Percentiles rank a stretch among this genome's conserved stretches.
Conservation (phyloP, 2,329 filamentous ascomycete species). For the Aphanoascus verrucosus region DNA sequence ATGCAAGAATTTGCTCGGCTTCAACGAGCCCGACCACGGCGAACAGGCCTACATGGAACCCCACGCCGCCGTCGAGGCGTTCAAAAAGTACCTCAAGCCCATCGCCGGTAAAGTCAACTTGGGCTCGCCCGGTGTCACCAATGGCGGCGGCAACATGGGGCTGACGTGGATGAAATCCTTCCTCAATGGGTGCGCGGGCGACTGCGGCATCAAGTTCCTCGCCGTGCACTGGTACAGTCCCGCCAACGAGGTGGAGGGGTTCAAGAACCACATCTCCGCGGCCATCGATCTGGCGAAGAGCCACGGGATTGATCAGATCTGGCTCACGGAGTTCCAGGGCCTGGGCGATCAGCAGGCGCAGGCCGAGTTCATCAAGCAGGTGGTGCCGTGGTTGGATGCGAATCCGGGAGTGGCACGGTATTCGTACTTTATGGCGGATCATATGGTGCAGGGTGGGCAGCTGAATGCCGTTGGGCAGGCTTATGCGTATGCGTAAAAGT, state of each 20-base stretch:
- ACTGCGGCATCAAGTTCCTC: constrained; percentile 33
- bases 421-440: constrained; percentile 30
- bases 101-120: constrained; percentile 30
- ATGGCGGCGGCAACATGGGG: constrained; percentile 26
- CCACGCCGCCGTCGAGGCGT: constrained; percentile 28
- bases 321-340: constrained; percentile 39
- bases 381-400: constrained; percentile 31
- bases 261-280: constrained; percentile 30
- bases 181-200: constrained; percentile 27
- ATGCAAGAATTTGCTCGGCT: constrained; percentile 32
- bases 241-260: constrained; percentile 23
- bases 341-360: constrained; percentile 19
- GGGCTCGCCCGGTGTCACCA: constrained; percentile 36
- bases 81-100: constrained; percentile 32
- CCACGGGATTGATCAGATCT: constrained; percentile 32
- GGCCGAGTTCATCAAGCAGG: constrained; percentile 30
- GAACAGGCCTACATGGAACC: constrained; percentile 32
- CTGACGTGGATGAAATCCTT: constrained; percentile 34
- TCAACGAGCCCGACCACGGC: constrained; percentile 39
- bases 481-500: constrained; percentile 19
- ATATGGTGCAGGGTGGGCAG: constrained; percentile 9
- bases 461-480: constrained; percentile 21
- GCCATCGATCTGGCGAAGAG: constrained; percentile 27
- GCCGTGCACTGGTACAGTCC: constrained; percentile 38
- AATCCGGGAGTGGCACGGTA: constrained; percentile 33